Evolutionary conservation across 176 grass and related monocot genomes (phyloP), one percentile per base, ranked within the genome.

Genomic region (Echinochloa phyllopogon): DNA sequence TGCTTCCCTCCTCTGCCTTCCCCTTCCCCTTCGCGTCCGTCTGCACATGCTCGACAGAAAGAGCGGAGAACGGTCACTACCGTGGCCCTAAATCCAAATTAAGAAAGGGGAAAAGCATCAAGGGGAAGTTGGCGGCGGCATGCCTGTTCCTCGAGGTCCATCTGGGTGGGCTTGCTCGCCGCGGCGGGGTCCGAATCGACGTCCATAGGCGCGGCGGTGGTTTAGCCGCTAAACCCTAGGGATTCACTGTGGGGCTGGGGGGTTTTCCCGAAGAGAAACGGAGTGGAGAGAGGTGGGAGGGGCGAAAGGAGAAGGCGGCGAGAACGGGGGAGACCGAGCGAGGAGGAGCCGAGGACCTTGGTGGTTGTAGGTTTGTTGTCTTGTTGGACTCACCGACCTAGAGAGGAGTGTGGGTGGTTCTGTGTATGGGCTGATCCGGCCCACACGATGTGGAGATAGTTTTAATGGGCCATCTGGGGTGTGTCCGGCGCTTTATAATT

Each of bases 131-230:
- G 58, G 61, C 24, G 39, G 86, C 27, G 42, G 64, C 81, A 24
- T 83, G 51, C 89, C 84, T 86, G 84, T 60, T 83, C 75, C 80
- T 87, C 84, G 80, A 90, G 41, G 74, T 87, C 84, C 80, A 90
- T 90, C 66, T 90, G 41, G 41, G 67, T 44, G 67, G 80, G 79
- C 59, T 84, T 87, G 80, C 68, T 78, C 41, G 62, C 40, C 33
- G 68, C 75, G 49, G 68, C 44, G 13, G 68, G 59, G 41, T 77
- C 55, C 40, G 90, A 40, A 66, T 81, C 77, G 5, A 88, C 64
- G 41, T 85, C 82, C 86, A 88, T 91, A 52, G 60, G 10, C 51
- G 8, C 50, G 29, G 36, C 17, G 47, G 10, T 11, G 33, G 66
- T 12, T 58, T 25, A 11, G 65, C 36, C 38, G 74, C 61, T 75